Evolutionary conservation across 83 land plant species (phyloP), one percentile per base, ranked within the genome.

Genomic region (Larix sibirica): DNA sequence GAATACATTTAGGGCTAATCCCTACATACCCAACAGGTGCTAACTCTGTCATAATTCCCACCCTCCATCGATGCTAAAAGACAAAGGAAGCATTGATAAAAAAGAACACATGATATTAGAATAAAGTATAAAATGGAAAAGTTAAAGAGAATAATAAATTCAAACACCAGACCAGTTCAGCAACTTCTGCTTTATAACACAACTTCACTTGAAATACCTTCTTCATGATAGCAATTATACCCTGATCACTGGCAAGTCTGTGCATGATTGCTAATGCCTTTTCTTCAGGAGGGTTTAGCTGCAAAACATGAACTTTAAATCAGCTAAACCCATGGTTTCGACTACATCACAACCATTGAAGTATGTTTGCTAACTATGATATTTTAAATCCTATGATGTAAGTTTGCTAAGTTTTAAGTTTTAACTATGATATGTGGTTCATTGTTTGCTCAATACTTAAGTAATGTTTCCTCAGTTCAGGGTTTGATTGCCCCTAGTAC

Each of bases 21-120:
- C 99, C 99, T 62, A 97, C 99, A 87, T 92, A 96, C 16, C 99
- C 99, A 21, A 85, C 91, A 10, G 98, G 99, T 20, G 99, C 98
- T 94, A 97, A 83, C 89, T 97, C 98, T 24, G 97, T 93, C 98
- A 97, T 91, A 23, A 96, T 89, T 80, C 97, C 97, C 17, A 97
- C 98, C 33, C 91, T 86, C 98, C 98, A 97, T 0, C 85, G 93
- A 85, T 97, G 96, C 99, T 97, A 82, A 79, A 84, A 12, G 44
- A 50, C 24, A 82, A 68, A 61, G 60, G 50, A 40, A 79, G 47
- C 67, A 82, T 79, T 14, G 5, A 38, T 23, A 47, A 64, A 20
- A 50, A 50, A n/a, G 20, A 20, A 40, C 56, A 73, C 56, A n/a
- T 9, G 62, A 61, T 80, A 70, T 26, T 3, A 18, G 7, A 4